Evolutionary conservation across 164 flowering plant species (phyloP), one percentile per base, ranked within the genome.

Genomic region (Vitis amurensis): DNA sequence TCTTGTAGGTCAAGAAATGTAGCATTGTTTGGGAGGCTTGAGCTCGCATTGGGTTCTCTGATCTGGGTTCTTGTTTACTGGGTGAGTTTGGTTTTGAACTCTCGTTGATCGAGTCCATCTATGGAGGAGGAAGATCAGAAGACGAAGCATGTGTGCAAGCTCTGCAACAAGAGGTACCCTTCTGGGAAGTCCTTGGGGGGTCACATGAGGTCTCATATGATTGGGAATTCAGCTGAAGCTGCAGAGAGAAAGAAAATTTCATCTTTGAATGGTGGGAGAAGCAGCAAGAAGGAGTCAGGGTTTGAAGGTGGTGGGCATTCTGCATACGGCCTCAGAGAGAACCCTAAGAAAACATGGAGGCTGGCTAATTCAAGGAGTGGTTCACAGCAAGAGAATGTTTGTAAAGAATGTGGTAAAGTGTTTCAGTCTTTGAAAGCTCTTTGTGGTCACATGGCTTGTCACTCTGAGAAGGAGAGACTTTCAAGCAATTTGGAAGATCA

Each of bases 361-460:
- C 65, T 86, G 59, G 77, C 71, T 0, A 91, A 87, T 79, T 79
- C 83, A 10, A 68, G 37, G 55, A 15, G 2, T 19, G 48, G 14
- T 55, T 37, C 63, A 31, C 70, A 48, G 27, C 73, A 76, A 19
- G 79, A 73, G 27, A 80, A 82, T 63, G 14, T 79, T 2, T 90
- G 98, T 67, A 85, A 79, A 70, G 88, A 91, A 80, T 89, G 98
- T 80, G 98, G 97, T 7, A 88, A 88, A 76, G 89, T 76, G 66
- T 91, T 91, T 78, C 86, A 79, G 9, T 91, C 98, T 1, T 51
- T 78, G 76, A 91, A 89, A 76, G 94, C 98, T 71, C 77, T 91
- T 14, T 86, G 91, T 76, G 95, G 95, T 59, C 97, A 93, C 70
- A 89, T 93, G 98, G 85, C 86, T 71, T 84, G 85, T 73, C 97